Base-by-base conservation (phyloP, 345 rosid genomes). In the Gossypium raimondii region DNA sequence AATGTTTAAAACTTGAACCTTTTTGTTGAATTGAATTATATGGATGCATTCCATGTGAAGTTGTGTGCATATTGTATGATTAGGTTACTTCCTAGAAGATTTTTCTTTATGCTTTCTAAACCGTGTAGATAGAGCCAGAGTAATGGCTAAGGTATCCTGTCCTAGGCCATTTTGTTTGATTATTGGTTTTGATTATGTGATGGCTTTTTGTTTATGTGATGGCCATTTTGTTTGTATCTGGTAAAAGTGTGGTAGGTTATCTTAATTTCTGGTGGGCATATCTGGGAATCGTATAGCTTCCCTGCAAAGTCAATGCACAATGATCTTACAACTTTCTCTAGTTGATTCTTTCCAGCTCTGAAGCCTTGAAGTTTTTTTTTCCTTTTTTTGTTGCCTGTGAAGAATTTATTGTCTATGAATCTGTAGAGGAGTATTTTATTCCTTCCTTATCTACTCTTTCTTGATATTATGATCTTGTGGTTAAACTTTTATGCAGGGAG, bases 401-500 rank as follows among this genome's bases (percentile, higher is more conserved):
- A 24, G 7, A 68, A 48, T 25, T 16, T 22, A 58, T 58, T 20
- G 24, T 50, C 59, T 68, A 10, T 58, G 73, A 27, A 27, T 68
- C 14, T 16, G 22, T 9, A 20, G 29, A 20, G 2, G 24, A 50
- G 34, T 14, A 47, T 68, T 68, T 47, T 67, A 13, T 44, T 20
- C 38, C 47, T 53, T 52, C 25, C 51, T 62, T 72, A 17, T 25
- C 69, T 66, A 22, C 50, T 72, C 64, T 66, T 74, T 76, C 27
- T 25, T 81, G 53, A 56, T 80, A 13, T 44, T 73, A 29, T 73
- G 50, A 75, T 48, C 55, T 53, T 24, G 43, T 72, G 75, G 57
- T 69, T 80, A 76, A 34, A 56, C 59, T 69, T 80, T 43, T 20
- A 69, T 87, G 88, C 89, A 90, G 95, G 73, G 79, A 70, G 57